These are phyloP conservation scores for Mycena maculata DNA, from an alignment of 768 basidiomycete species.

Conservation along the genomic window DNA sequence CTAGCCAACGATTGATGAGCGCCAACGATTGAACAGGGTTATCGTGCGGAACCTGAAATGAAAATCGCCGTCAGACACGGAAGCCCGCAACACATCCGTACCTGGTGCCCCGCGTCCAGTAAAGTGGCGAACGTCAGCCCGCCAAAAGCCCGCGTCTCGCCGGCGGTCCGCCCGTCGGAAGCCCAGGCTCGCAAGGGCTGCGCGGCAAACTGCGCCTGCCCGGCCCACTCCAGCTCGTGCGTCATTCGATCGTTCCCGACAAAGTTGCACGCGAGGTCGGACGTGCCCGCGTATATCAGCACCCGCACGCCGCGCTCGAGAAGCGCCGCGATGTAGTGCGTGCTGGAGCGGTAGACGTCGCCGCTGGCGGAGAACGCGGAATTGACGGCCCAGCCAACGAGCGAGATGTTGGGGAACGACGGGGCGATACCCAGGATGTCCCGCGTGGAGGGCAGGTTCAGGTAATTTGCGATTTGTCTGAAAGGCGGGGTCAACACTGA, in stretches of 20 bases:
- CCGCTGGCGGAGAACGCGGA: conserved; percentile 52
- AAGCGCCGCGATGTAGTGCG: conserved; percentile 60
- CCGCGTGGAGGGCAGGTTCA: conserved; percentile 61
- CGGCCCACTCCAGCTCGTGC: conserved; percentile 66
- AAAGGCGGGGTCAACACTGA: neutral
- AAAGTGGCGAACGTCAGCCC: conserved; percentile 39
- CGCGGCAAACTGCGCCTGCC: conserved; percentile 55
- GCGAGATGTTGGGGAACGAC: conserved; percentile 49
- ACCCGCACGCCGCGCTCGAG: conserved; percentile 64
- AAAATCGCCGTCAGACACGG: neutral
- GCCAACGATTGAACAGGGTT: conserved; percentile 59
- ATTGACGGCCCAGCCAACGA: conserved; percentile 52
- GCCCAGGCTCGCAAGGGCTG: conserved; percentile 62
- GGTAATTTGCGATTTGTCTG: conserved; percentile 61
- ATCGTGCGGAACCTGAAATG: conserved; percentile 61
- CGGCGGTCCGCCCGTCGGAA: conserved; percentile 54
- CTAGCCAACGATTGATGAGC: conserved; percentile 57
- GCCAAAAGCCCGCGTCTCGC: conserved; percentile 36
- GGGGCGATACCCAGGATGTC: conserved; percentile 58
- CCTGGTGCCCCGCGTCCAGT: conserved; percentile 43
- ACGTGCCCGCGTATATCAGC: conserved; percentile 64
- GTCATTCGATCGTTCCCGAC: conserved; percentile 68
- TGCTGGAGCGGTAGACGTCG: conserved; percentile 47
- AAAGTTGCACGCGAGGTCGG: conserved; percentile 65
- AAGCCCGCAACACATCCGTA: conserved; percentile 37